phyloP scores from a whole-genome alignment of 305 asterid genomes.

The Solanum hybrid region DNA sequence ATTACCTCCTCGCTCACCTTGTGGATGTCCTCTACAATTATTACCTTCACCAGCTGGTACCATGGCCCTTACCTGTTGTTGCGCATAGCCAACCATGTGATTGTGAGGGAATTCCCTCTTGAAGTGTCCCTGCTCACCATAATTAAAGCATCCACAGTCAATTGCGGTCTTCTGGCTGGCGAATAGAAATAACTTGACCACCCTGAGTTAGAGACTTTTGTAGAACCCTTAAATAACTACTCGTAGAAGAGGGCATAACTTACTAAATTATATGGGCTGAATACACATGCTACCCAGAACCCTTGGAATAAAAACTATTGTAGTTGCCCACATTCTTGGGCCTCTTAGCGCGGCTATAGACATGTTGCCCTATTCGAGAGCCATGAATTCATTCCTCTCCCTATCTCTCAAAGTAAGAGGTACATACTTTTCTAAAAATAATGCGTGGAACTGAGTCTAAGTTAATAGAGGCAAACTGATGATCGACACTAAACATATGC shows the following conservation, averaged over 20 bases:
- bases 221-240: background rate
- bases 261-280: too few species aligned
- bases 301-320: background rate
- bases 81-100: background rate
- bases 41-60: background rate
- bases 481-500: background rate
- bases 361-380: background rate
- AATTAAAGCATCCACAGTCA: background rate
- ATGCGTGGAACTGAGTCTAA: background rate
- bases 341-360: background rate
- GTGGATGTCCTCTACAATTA: background rate
- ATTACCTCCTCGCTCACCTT: background rate
- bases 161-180: background rate
- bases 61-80: background rate
- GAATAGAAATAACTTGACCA: background rate
- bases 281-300: background rate
- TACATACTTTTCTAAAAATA: background rate
- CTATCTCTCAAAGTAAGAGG: background rate
- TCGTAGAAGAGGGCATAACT: background rate
- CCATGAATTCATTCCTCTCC: background rate
- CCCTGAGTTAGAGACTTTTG: background rate
- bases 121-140: background rate
- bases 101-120: background rate
- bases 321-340: background rate
- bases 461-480: background rate